Base-by-base conservation (phyloP, 306 rosid genomes). In the Vicia villosa region DNA sequence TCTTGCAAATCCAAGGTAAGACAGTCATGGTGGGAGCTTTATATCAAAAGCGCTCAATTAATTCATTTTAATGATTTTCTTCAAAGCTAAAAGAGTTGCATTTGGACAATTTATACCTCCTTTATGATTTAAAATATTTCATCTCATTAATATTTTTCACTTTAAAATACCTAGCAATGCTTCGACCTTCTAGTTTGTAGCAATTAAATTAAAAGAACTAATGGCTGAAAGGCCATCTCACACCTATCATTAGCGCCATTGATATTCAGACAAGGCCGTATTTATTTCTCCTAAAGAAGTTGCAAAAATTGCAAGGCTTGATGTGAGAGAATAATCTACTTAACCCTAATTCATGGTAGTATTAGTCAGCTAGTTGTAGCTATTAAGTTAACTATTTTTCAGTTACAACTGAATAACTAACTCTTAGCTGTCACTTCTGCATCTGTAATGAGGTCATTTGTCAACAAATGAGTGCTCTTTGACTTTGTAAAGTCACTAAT, bases 261-360 rank as follows among this genome's bases (percentile, higher is more conserved):
- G 16, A 49, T 61, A 71, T 46, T 36, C 61, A 49, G 40, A 36
- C 40, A 30, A 19, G 32, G 8, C 36, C n/a, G 22, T 19, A 51
- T 74, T 51, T 16, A 28, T 7, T 60, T 66, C 42, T 5, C 36
- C 22, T 60, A 15, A 17, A 17, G 26, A 32, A 36, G 59, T 19
- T 32, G 19, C 49, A 50, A 49, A 32, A 62, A 34, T 69, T 74
- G 56, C 15, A 72, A 24, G 63, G 69, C 41, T 54, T 65, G 63
- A 70, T 47, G 24, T 47, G 54, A 47, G 54, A 47, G 49, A 16
- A 16, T 47, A 47, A 47, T 17, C 54, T 8, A 16, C 54, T 15
- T n/a, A n/a, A n/a, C n/a, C n/a, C 20, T 47, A 15, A 47, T 47
- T 47, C 54, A 47, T 9, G 4, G 22, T 15, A 15, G 21, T 47